A percentile compares a stretch with the other conserved stretches of the same genome.
Evolutionary conservation across 2,329 filamentous ascomycete species (phyloP).

Genomic region (Aureobasidium melanogenum): DNA sequence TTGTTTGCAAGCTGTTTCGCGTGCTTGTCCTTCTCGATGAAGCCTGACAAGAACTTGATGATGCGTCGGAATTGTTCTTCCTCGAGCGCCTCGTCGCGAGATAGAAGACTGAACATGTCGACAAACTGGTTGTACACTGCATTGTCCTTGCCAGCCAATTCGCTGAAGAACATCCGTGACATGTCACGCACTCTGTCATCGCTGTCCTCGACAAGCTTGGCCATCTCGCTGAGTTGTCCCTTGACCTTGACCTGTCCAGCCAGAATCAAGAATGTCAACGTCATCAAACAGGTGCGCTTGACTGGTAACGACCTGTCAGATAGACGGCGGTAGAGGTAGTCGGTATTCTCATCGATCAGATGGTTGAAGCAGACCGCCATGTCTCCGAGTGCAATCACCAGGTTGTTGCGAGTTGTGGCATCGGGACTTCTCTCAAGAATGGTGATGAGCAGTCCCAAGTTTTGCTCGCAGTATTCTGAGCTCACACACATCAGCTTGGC

Average conservation of each 20-base stretch:
- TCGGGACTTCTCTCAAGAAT: constrained; percentile 94
- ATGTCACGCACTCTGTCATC: constrained; percentile 91
- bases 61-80: constrained; percentile 83
- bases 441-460: constrained; percentile 87
- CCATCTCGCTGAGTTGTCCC: constrained; percentile 96
- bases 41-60: constrained; percentile 85
- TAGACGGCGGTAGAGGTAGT: constrained; percentile 89
- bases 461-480: constrained; percentile 88
- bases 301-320: constrained; percentile 83
- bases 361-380: constrained; percentile 99
- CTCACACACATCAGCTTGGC: constrained; percentile 99
- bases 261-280: constrained; percentile 90
- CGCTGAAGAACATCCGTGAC: constrained; percentile 96
- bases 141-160: constrained; percentile 95
- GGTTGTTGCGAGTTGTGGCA: constrained; percentile 87
- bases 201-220: constrained; percentile 94
- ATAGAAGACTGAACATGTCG: constrained; percentile 93
- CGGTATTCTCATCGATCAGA: constrained; percentile 96
- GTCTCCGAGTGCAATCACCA: constrained; percentile 92
- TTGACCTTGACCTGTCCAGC: constrained; percentile 99
- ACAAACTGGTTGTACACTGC: constrained; percentile 99
- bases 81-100: constrained; percentile 67
- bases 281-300: constrained; percentile 97
- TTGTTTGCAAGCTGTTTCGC: constrained; percentile 91
- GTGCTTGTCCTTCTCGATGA: constrained; percentile 99